phyloP scores from a whole-genome alignment of 352 stramenopile genomes.

The Pythium guiyangense region DNA sequence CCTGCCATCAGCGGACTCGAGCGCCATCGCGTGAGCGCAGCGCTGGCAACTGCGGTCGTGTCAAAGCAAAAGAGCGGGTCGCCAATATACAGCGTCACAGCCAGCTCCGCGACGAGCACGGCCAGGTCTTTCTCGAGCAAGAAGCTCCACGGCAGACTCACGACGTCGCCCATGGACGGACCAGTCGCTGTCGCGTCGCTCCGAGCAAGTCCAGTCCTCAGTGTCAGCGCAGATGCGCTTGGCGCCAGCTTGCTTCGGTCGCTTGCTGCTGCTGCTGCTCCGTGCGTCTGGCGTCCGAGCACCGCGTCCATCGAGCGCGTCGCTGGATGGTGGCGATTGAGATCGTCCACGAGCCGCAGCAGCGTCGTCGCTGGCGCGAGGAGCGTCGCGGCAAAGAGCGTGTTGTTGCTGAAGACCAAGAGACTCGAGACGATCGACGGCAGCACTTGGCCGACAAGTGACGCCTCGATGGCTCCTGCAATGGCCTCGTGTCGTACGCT shows the following conservation, averaged over 20 bases:
- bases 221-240: neutral
- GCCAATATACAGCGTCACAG: slow-evolving; percentile 41
- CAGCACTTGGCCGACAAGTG: slow-evolving; percentile 50
- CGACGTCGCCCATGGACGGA: slow-evolving; percentile 20
- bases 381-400: slow-evolving; percentile 43
- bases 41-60: too few species aligned
- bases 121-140: slow-evolving; percentile 64
- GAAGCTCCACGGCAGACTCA: slow-evolving; percentile 46
- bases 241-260: neutral
- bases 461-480: slow-evolving; percentile 26
- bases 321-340: slow-evolving; percentile 24
- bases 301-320: slow-evolving; percentile 17
- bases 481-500: neutral
- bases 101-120: slow-evolving; percentile 46
- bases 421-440: slow-evolving; percentile 48
- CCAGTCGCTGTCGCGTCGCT: neutral
- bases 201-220: neutral
- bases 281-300: slow-evolving; percentile 19
- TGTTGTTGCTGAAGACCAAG: slow-evolving; percentile 53
- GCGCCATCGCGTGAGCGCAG: slow-evolving; percentile 12
- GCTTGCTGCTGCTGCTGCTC: neutral
- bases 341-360: slow-evolving; percentile 39
- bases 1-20: slow-evolving; percentile 26
- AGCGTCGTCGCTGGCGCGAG: slow-evolving; percentile 39
- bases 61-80: slow-evolving; percentile 23